phyloP scores from a whole-genome alignment of 2,329 filamentous ascomycete genomes.

The Monilinia fructicola region DNA sequence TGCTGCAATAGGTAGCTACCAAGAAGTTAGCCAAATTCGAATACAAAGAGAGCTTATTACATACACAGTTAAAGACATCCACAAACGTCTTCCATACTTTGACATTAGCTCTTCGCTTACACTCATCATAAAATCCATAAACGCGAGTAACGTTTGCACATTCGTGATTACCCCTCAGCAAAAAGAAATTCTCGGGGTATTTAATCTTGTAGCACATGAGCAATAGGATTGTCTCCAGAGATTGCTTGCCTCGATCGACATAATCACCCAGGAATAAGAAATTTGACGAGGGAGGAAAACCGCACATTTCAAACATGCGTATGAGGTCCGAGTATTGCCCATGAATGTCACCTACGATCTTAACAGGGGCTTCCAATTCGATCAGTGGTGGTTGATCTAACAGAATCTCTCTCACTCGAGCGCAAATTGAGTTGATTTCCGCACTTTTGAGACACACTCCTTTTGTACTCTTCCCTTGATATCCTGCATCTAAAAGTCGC shows the following conservation, averaged over 20 bases:
- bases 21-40: slow-evolving; percentile 27
- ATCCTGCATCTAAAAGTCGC: slow-evolving; percentile 87
- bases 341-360: slow-evolving; percentile 96
- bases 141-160: slow-evolving; percentile 95
- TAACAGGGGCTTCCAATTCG: slow-evolving; percentile 91
- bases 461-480: slow-evolving; percentile 96
- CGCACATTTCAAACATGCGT: slow-evolving; percentile 97
- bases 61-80: slow-evolving; percentile 83
- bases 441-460: slow-evolving; percentile 96
- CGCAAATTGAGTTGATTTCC: slow-evolving; percentile 91
- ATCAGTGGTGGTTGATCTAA: slow-evolving; percentile 88
- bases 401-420: slow-evolving; percentile 83
- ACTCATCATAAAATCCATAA: slow-evolving; percentile 98
- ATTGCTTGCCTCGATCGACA: slow-evolving; percentile 94
- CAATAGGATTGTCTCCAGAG: slow-evolving; percentile 88
- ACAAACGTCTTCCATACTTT: slow-evolving; percentile 99
- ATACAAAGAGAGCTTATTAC: slow-evolving; percentile 21
- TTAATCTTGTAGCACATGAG: slow-evolving; percentile 96
- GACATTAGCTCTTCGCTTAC: slow-evolving; percentile 92
- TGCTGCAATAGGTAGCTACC: slow-evolving; percentile 80
- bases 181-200: slow-evolving; percentile 95
- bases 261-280: slow-evolving; percentile 96
- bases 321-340: slow-evolving; percentile 96
- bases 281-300: slow-evolving; percentile 88
- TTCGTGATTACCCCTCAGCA: slow-evolving; percentile 92